Base-by-base conservation (phyloP, 345 rosid species). In the Rubroshorea leprosula region DNA sequence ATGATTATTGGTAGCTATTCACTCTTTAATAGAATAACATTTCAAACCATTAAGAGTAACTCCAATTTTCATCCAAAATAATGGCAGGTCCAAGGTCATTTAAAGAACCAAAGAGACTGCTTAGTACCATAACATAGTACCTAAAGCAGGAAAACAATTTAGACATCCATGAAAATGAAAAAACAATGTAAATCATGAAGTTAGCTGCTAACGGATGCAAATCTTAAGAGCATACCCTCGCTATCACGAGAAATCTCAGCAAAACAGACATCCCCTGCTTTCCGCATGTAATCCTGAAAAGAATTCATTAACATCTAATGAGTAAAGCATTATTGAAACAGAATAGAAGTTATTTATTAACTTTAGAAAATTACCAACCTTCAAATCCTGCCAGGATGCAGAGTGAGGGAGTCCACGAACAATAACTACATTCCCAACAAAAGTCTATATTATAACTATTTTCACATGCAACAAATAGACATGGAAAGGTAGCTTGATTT, bases 371-470 rank as follows among this genome's bases (percentile, higher is more conserved):
- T 51, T 27, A 50, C 62, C 57, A 39, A 84, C 98, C 98, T 91
- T 91, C 76, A 91, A 72, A 80, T 88, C 96, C 74, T 91, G 98
- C 98, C 96, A 91, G 46, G 98, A 91, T 66, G 96, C 95, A 74
- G 98, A 91, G 65, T 94, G 83, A 55, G 96, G 85, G 14, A 86
- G 89, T 17, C 95, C 90, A 62, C 82, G 98, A 15, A 91, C 95
- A 65, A 88, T 79, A 46, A 91, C 98, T 91, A 78, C 64, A 76
- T 4, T 58, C 20, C 18, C 68, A 64, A 61, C 8, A 49, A 25
- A 55, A 29, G 17, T 6, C 50, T 13, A 24, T 0, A 41, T 26
- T 21, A 39, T 54, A 65, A 48, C 27, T 23, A 54, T 13, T 21
- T 14, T 1, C 15, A 45, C 7, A 38, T 12, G 41, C 3, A 35